phyloP scores from a whole-genome alignment of 345 rosid species.

The Eucalyptus guilfoylei region DNA sequence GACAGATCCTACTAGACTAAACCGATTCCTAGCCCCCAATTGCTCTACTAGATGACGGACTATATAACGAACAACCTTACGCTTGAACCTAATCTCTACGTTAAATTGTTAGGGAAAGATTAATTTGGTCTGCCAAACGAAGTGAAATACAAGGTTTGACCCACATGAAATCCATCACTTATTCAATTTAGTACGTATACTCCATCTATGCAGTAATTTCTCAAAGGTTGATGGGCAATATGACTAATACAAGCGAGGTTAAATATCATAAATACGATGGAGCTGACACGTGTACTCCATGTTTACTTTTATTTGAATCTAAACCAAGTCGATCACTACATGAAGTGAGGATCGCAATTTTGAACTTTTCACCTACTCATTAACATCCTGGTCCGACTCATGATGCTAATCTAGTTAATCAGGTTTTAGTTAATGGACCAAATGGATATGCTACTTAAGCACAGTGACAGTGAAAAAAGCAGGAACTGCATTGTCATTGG shows the following conservation, averaged over 20 bases:
- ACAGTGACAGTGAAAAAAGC: background rate
- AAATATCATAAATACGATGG: background rate
- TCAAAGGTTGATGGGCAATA: background rate
- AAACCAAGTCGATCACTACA: background rate
- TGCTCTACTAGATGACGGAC: background rate
- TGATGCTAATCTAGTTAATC: background rate
- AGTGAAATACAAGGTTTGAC: background rate
- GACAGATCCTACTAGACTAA: background rate
- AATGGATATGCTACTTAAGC: background rate
- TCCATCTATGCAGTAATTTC: background rate
- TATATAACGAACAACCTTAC: too few species aligned
- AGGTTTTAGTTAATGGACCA: background rate
- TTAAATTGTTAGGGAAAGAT: too few species aligned
- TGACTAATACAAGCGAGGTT: background rate
- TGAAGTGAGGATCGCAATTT: background rate
- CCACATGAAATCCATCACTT: background rate
- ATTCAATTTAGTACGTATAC: background rate
- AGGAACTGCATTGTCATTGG: background rate
- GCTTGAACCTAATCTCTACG: too few species aligned
- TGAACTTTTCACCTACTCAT: background rate
- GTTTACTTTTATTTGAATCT: background rate
- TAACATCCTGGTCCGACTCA: background rate
- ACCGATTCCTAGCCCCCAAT: background rate
- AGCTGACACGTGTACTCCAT: background rate
- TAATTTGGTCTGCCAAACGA: too few species aligned